A percentile compares a stretch with the other conserved stretches of the same genome.
These are phyloP conservation scores for Colletotrichum abscissum DNA, from an alignment of 2,329 filamentous ascomycete species.

Conservation along the genomic window DNA sequence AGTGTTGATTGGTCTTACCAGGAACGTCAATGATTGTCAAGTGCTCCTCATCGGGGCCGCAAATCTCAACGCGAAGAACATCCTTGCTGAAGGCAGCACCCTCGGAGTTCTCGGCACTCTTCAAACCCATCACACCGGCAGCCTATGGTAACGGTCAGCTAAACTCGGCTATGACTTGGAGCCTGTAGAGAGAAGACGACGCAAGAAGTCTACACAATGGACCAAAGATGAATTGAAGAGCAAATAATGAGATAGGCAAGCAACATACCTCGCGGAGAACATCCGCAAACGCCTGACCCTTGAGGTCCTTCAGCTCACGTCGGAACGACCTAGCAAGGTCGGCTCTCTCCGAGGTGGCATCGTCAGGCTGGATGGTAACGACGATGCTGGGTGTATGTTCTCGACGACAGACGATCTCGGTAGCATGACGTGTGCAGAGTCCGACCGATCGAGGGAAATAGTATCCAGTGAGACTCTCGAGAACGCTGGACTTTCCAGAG, in stretches of 20 bases:
- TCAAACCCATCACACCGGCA: constrained; percentile 20
- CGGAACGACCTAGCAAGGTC: constrained; percentile 56
- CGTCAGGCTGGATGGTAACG: constrained; percentile 54
- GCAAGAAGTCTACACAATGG: not conserved
- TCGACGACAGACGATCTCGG: constrained; percentile 58
- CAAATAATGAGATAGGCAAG: constrained; percentile 54
- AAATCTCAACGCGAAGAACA: constrained; percentile 37
- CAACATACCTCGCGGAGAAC: constrained; percentile 38
- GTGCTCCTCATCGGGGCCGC: constrained; percentile 38
- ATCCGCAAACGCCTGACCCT: constrained; percentile 48
- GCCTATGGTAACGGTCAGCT: not conserved
- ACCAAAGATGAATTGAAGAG: accelerated
- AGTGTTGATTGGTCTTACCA: constrained; percentile 54
- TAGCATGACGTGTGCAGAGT: constrained; percentile 62
- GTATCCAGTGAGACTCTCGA: constrained; percentile 72
- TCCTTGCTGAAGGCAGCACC: constrained; percentile 35
- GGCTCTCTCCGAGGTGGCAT: not conserved
- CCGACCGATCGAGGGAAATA: constrained; percentile 56
- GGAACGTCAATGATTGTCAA: constrained; percentile 43
- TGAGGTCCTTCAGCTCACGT: constrained; percentile 85
- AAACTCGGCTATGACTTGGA: too few species aligned
- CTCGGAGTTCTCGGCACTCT: not conserved
- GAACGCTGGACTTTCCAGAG: constrained; percentile 85
- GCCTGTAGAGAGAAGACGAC: not conserved
- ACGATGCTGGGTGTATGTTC: constrained; percentile 46